Evolutionary conservation across 768 basidiomycete genomes (phyloP), one percentile per base, ranked within the genome.

Genomic region (Mycena galericulata): DNA sequence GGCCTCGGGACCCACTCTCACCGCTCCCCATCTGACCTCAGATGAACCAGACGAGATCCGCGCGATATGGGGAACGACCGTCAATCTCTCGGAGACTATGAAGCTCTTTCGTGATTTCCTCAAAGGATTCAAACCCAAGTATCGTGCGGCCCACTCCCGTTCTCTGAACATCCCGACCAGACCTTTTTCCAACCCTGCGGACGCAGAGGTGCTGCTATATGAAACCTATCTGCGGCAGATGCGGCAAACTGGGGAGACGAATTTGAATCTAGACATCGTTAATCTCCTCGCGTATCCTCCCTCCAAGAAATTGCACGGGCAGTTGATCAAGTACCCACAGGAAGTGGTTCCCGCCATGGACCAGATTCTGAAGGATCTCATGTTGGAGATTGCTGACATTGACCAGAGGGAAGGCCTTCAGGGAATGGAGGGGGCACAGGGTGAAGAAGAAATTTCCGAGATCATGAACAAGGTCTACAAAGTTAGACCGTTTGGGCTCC

Each of bases 261-360:
- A 95, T 77, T 84, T 99, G 67, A 99, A 99, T 77, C 82, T 99
- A 56, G 98, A 99, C 74, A 86, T 94, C 77, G 74, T 86, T 73
- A 98, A 99, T 78, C 81, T 99, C 17, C 84, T 91, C 36, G 90
- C 97, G 2, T 99, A 94, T 78, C 94, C 95, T 0, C 89, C 92
- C 14, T 89, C 89, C 65, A 90, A 88, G 75, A 98, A 96, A 78
- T 83, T 99, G 18, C 89, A 95, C 75, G 82, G 82, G 22, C 96
- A 98, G 76, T 87, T 99, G 5, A 79, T 90, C 68, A 96, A 95
- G 75, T 99, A 98, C 79, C 98, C 98, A 0, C 97, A 99, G 78
- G 98, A 99, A 84, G 91, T 98, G 51, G 87, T 99, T 53, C 97
- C 98, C 2, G 95, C 94, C 26, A 96, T 98, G 93, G 98, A 99